Base-by-base conservation (phyloP, 495 filamentous ascomycete species). In the Hyaloscypha variabilis region DNA sequence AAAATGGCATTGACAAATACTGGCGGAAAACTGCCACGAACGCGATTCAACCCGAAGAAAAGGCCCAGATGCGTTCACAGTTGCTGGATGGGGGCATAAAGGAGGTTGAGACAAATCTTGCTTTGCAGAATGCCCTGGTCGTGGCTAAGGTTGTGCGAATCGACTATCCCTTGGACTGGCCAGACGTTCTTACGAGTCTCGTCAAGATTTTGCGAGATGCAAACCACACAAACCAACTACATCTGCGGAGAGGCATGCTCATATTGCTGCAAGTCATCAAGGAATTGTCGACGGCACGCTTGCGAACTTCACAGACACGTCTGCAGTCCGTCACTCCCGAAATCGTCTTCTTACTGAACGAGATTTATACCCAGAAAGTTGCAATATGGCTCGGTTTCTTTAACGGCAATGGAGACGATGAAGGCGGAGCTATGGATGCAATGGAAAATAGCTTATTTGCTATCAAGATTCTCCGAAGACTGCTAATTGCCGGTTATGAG, bases 1-100 rank as follows among this genome's bases (percentile, higher is more conserved):
- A 97, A 74, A 97, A 97, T 75, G 95, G 92, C 28, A 91, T 97
- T 71, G 94, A 97, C 70, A 93, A 90, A 74, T 92, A 91, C 74
- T 99, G 95, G 95, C 85, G 95, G 49, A 89, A 87, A 71, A 88
- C 85, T 3, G 83, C 90, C 19, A 80, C 74, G 67, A 89, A 88
- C 74, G 85, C 90, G 30, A 90, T 97, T 49, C 80, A 75, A 10
- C 88, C 90, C 65, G 84, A 88, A 11, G 88, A 96, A 69, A 97
- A 93, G 74, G 76, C 83, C 8, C 74, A 82, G 25, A 92, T 99
- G 58, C 89, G 94, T 57, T 83, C 83, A 2, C 84, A 88, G 21
- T 83, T 93, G 23, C 77, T 97, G 4, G 80, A 89, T 64, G 87
- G 88, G 58, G 89, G 90, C 13, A 79, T 93, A 46, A 80, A 85